phyloP scores from a whole-genome alignment of 2,329 filamentous ascomycete genomes.

The Diatrype stigma region DNA sequence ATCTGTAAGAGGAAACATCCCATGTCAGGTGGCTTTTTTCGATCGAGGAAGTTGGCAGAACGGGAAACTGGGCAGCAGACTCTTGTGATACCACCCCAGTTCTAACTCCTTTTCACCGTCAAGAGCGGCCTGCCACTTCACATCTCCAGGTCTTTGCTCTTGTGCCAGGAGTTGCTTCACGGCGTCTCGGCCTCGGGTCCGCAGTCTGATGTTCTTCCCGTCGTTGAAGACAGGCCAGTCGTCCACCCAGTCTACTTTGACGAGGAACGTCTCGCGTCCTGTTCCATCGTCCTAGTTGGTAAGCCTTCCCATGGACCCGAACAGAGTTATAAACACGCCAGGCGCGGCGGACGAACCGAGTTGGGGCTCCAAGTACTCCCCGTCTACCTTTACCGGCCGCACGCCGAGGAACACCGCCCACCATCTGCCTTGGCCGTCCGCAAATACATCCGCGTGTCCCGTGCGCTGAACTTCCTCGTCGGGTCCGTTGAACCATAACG shows the following conservation, averaged over 20 bases:
- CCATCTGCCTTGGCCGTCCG: constrained; percentile 40
- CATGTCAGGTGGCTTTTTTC: not conserved
- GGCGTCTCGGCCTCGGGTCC: constrained; percentile 27
- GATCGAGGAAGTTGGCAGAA: not conserved
- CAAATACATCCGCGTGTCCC: constrained; percentile 45
- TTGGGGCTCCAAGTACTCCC: constrained; percentile 34
- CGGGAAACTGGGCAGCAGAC: constrained; percentile 9
- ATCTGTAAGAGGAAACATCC: constrained; percentile 24
- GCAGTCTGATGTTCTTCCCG: constrained; percentile 38
- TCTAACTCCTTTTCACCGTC: constrained; percentile 20
- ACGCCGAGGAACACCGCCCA: constrained; percentile 45
- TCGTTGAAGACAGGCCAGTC: constrained; percentile 49
- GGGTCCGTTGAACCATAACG: constrained; percentile 42
- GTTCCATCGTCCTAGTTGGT: no score
- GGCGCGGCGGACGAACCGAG: no score
- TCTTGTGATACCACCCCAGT: constrained; percentile 36
- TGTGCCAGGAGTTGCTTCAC: constrained; percentile 10
- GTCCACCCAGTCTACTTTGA: constrained; percentile 44
- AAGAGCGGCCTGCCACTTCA: constrained; percentile 32
- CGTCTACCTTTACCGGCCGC: constrained; percentile 28
- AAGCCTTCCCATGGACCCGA: not conserved
- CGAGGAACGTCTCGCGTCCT: constrained; percentile 48
- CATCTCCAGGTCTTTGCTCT: constrained; percentile 27
- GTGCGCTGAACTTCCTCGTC: constrained; percentile 46
- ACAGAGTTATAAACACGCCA: no score